These are phyloP conservation scores for Penicillium freii DNA, from an alignment of 2,329 filamentous ascomycete species.

Conservation along the genomic window DNA sequence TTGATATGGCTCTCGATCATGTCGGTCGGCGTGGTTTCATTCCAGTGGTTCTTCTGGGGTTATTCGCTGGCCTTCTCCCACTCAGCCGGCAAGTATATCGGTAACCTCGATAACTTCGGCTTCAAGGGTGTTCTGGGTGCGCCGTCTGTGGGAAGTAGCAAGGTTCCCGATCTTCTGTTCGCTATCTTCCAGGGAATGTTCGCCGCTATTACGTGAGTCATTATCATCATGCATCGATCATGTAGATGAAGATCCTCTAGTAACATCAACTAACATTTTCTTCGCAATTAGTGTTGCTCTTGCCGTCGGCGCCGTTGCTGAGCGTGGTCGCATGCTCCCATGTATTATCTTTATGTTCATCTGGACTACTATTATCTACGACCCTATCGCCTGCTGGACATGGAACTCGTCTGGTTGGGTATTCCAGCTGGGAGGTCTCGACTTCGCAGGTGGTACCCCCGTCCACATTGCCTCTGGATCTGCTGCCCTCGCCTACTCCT, in stretches of 20 bases:
- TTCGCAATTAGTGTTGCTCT: conserved; percentile 64
- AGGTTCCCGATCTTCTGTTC: conserved; percentile 80
- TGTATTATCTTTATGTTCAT: conserved; percentile 91
- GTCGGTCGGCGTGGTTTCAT: conserved; percentile 73
- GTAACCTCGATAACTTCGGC: conserved; percentile 75
- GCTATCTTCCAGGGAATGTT: conserved; percentile 64
- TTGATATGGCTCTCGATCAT: conserved; percentile 84
- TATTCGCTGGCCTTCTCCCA: conserved; percentile 83
- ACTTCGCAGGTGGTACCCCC: conserved; percentile 86
- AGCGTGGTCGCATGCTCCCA: conserved; percentile 83
- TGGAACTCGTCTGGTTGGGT: conserved; percentile 86
- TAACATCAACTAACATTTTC: conserved; percentile 29
- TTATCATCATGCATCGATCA: not conserved
- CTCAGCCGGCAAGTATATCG: conserved; percentile 70
- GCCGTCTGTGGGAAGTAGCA: conserved; percentile 70
- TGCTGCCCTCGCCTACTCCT: conserved; percentile 82
- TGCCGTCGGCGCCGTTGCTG: conserved; percentile 79
- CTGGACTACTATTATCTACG: conserved; percentile 87
- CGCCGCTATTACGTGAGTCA: conserved; percentile 75
- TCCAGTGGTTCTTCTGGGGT: conserved; percentile 97
- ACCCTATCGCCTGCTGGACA: conserved; percentile 92
- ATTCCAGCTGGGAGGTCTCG: conserved; percentile 73
- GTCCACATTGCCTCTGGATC: conserved; percentile 84
- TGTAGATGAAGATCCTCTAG: not conserved
- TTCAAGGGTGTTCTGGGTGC: conserved; percentile 71